Percentiles rank a stretch among this genome's conserved stretches.
Conservation (phyloP, 441 rosid genomes). For the Gossypium trilobum region DNA sequence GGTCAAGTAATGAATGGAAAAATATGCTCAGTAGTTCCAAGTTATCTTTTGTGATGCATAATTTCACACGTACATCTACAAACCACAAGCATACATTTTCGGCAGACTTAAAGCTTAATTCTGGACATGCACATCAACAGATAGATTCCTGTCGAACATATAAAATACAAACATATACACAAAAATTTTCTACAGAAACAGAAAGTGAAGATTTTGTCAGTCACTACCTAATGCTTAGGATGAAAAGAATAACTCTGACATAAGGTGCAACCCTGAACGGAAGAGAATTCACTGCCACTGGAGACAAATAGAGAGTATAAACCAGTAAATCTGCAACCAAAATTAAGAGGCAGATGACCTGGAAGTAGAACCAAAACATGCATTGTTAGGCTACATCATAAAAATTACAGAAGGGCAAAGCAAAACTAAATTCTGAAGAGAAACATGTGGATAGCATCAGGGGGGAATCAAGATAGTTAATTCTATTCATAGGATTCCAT, state of each 20-base stretch:
- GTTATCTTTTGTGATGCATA: not conserved
- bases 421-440: not conserved
- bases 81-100: not conserved
- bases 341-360: conserved; percentile 58
- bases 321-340: conserved; percentile 67
- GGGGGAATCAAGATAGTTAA: not conserved
- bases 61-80: not conserved
- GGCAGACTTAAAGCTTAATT: not conserved
- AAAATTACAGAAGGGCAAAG: not conserved
- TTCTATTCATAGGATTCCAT: not conserved
- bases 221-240: conserved; percentile 68
- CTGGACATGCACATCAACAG: not conserved
- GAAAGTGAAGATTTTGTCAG: not conserved
- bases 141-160: not conserved
- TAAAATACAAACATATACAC: not conserved
- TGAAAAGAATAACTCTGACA: conserved; percentile 66
- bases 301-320: conserved; percentile 68
- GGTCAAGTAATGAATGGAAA: not conserved
- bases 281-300: conserved; percentile 53
- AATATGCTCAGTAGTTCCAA: not conserved
- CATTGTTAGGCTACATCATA: conserved; percentile 10
- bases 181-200: not conserved
- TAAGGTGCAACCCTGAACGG: conserved; percentile 88
- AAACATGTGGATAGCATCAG: not conserved
- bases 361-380: conserved; percentile 30